Base-by-base conservation (phyloP, 1,284 basidiomycete species). In the Ustilago curta region DNA sequence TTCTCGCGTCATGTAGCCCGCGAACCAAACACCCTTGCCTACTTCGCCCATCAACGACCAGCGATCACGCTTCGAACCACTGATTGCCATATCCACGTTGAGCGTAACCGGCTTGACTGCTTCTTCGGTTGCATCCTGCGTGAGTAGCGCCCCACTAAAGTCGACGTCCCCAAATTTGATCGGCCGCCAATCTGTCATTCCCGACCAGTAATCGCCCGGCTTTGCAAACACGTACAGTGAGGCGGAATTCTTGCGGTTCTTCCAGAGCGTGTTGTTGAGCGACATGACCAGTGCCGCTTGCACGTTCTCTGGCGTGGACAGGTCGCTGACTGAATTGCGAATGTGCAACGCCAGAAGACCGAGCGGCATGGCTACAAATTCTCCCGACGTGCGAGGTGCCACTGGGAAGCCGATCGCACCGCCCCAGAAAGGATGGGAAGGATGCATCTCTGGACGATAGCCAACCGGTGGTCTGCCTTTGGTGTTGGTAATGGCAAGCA, bases 231-330 rank as follows among this genome's bases (percentile, higher is more conserved):
- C 9, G 21, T 44, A 44, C 21, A 44, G 42, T 4, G 42, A 23
- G 1, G 42, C 21, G 21, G 42, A 14, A 18, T 44, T 44, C 8
- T 44, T 44, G 42, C 42, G 42, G 11, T 44, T 44, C 42, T 44
- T 44, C 42, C 42, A 44, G 42, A 44, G 42, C 21, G 11, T 16
- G 42, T 44, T 44, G 42, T 44, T 44, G 42, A 44, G 42, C 42
- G 42, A 44, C 42, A 44, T 44, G 42, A 44, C 42, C 42, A 44
- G 11, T 4, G 42, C 42, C 11, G 42, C 42, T 25, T 44, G 42
- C 21, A 44, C 21, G 42, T 44, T 44, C 12, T 44, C 42, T 3
- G 42, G 42, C 3, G 42, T 44, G 21, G 42, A 44, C 42, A 44
- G 9, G 42, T 44, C 42, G 42, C 21, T 44, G 42, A 44, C 23